Evolutionary conservation across 495 filamentous ascomycete species (phyloP).

Genomic region (Aspergillus steynii): DNA sequence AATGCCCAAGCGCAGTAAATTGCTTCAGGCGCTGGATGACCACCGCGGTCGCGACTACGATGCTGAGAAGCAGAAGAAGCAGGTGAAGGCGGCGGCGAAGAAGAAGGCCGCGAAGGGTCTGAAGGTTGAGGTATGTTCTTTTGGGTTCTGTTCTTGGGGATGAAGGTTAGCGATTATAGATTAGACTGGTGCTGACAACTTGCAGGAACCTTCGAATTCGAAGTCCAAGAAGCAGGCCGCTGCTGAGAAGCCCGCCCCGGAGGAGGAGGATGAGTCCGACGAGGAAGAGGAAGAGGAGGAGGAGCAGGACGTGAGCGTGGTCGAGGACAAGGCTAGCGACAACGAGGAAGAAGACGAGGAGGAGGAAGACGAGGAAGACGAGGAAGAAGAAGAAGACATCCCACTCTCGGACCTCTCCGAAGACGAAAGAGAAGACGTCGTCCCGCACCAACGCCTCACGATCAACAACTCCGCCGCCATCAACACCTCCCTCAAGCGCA

Average conservation of each 20-base stretch:
- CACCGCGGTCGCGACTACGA: constrained; percentile 69
- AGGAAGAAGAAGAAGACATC: constrained; percentile 61
- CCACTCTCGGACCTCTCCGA: constrained; percentile 82
- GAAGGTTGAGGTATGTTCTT: constrained; percentile 26
- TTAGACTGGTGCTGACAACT: neutral
- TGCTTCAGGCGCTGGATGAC: constrained; percentile 64
- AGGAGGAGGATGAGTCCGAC: constrained; percentile 29
- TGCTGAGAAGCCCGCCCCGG: constrained; percentile 17
- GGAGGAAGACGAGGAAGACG: constrained; percentile 46
- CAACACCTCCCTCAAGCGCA: constrained; percentile 70
- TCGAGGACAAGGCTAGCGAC: constrained; percentile 31
- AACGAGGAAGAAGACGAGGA: constrained; percentile 36
- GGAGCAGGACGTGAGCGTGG: constrained; percentile 27
- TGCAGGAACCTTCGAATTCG: neutral
- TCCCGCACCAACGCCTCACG: constrained; percentile 88
- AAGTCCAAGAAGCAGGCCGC: constrained; percentile 19
- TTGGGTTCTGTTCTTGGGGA: neutral
- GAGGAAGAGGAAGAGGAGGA: constrained; percentile 29
- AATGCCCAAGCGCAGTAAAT: constrained; percentile 66
- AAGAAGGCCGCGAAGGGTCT: constrained; percentile 49
- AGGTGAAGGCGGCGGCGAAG: constrained; percentile 54
- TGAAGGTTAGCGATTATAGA: neutral
- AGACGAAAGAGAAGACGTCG: constrained; percentile 79
- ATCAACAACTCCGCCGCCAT: constrained; percentile 96
- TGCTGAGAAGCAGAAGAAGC: constrained; percentile 64